phyloP scores from a whole-genome alignment of 371 early-diverging fungal genomes.

The Apophysomyces ossiformis region DNA sequence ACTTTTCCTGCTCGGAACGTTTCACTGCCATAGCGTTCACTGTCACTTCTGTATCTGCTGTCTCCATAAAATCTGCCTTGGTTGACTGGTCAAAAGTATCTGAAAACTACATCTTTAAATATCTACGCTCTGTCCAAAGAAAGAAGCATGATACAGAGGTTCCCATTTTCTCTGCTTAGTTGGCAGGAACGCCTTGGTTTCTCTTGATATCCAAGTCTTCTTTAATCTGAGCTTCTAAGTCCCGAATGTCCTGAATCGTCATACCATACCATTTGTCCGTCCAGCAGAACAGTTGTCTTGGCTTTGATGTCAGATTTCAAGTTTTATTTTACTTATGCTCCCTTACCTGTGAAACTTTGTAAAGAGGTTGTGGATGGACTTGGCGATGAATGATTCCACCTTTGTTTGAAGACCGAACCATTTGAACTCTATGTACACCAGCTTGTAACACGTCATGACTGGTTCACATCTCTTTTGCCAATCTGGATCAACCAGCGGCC shows the following conservation, averaged over 20 bases:
- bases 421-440: constrained; percentile 76
- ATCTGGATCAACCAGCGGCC: constrained; percentile 56
- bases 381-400: constrained; percentile 62
- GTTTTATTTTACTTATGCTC: not conserved
- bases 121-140: not conserved
- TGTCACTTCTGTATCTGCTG: no score
- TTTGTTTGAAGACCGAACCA: constrained; percentile 72
- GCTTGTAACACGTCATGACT: constrained; percentile 81
- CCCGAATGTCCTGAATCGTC: constrained; percentile 70
- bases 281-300: constrained; percentile 71
- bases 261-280: constrained; percentile 78
- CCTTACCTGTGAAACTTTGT: constrained; percentile 45
- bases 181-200: constrained; percentile 25
- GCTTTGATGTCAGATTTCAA: not conserved
- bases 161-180: not conserved
- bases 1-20: no score
- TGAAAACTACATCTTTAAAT: not conserved
- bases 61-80: no score
- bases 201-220: constrained; percentile 53
- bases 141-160: no score
- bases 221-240: constrained; percentile 66
- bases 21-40: no score
- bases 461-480: constrained; percentile 62
- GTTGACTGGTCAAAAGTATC: no score
- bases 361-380: constrained; percentile 40